Conservation (phyloP, 2,329 filamentous ascomycete species). For the Trichoderma atrobrunneum region DNA sequence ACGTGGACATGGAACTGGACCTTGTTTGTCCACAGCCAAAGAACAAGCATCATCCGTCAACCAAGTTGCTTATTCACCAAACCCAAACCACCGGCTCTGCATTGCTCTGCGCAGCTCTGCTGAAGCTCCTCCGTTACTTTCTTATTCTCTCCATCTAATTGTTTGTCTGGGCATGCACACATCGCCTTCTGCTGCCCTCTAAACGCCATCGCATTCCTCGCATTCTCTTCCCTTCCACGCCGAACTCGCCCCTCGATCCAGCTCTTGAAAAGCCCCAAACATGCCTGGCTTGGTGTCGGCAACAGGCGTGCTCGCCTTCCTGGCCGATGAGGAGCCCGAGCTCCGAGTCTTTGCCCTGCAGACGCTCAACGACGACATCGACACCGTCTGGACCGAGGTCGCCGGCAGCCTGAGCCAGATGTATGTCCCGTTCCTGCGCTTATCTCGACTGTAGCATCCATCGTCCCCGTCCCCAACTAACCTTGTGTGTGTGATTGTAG, state of each 20-base stretch:
- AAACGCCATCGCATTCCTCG: background rate
- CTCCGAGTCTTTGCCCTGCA: conserved; percentile 93
- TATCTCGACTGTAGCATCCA: background rate
- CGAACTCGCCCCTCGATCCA: conserved; percentile 8
- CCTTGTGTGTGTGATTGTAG: conserved; percentile 45
- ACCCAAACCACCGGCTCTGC: background rate
- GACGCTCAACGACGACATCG: conserved; percentile 93
- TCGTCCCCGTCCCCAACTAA: background rate
- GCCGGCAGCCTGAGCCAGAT: conserved; percentile 90
- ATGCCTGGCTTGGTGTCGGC: conserved; percentile 96
- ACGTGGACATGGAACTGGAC: conserved; percentile 47
- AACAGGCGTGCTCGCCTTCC: conserved; percentile 89
- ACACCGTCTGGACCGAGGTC: conserved; percentile 96
- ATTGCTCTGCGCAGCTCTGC: conserved; percentile 2
- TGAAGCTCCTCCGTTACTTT: conserved; percentile 19
- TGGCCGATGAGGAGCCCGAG: conserved; percentile 90
- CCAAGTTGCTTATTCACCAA: conserved; percentile 8
- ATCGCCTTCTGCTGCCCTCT: background rate
- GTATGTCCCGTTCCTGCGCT: conserved; percentile 47
- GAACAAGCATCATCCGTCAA: conserved; percentile 28
- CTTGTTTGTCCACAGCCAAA: conserved; percentile 21
- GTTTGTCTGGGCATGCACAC: background rate
- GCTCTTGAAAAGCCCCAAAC: conserved; percentile 26
- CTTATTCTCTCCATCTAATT: conserved; percentile 12
- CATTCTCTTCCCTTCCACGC: conserved; percentile 10